Conservation (phyloP, 108 stramenopile species). For the Stephanodiscus minutulus region DNA sequence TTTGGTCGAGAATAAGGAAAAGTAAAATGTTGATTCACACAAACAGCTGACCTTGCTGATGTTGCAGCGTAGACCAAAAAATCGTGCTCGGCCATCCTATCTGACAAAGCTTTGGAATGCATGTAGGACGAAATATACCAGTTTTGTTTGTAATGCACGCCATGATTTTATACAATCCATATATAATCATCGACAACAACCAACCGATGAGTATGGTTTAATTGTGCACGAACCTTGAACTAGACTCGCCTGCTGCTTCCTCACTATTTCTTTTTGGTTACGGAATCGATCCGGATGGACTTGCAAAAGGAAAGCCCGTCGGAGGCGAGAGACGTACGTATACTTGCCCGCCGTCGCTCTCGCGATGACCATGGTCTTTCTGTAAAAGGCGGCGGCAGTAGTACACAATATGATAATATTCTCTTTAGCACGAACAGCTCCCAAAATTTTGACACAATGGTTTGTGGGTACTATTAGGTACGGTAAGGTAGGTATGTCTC, state of each 20-base stretch:
- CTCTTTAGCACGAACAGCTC: too few relatives aligned
- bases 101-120: constrained; percentile 52
- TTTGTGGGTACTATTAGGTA: too few relatives aligned
- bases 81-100: constrained; percentile 55
- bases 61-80: constrained; percentile 52
- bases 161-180: too few relatives aligned
- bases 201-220: background rate
- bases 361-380: background rate
- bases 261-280: constrained; percentile 44
- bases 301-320: constrained; percentile 80
- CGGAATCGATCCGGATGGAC: constrained; percentile 88
- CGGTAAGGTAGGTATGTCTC: too few relatives aligned
- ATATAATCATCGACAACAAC: background rate
- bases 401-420: too few relatives aligned
- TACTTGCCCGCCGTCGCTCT: constrained; percentile 29
- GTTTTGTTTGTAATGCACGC: background rate
- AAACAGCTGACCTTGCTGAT: constrained; percentile 4
- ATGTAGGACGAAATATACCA: background rate
- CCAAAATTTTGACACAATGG: too few relatives aligned
- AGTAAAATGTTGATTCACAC: background rate
- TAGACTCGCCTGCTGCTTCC: constrained; percentile 64
- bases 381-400: too few relatives aligned
- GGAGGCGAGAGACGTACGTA: constrained; percentile 63
- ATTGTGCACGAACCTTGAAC: constrained; percentile 70
- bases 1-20: background rate